Percentiles rank a stretch among this genome's conserved stretches.
phyloP scores from a whole-genome alignment of 176 grass and related monocot genomes.

The Poa pratensis region DNA sequence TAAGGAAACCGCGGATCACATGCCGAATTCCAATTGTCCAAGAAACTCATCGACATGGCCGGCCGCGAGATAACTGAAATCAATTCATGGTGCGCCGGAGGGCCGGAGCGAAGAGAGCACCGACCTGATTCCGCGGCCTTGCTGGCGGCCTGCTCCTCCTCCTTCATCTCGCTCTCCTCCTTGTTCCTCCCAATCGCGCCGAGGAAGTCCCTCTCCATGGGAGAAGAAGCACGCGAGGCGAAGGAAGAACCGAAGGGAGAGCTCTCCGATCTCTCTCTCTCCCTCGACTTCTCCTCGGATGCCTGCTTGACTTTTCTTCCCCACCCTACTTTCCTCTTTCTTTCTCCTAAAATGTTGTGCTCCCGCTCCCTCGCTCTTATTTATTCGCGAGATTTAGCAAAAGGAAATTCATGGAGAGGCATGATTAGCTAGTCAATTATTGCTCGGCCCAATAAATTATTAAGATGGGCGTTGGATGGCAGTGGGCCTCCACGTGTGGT shows the following conservation, averaged over 20 bases:
- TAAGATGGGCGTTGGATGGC: conserved; percentile 12
- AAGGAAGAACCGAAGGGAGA: neutral
- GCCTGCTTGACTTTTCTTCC: conserved; percentile 33
- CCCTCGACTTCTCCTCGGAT: neutral
- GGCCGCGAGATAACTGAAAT: neutral
- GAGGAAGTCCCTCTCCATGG: conserved; percentile 89
- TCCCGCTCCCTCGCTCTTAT: conserved; percentile 24
- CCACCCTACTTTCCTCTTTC: neutral
- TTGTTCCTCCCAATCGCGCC: conserved; percentile 53
- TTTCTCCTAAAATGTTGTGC: neutral
- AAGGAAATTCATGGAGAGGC: neutral
- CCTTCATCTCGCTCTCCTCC: conserved; percentile 15
- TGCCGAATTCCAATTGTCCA: conserved; percentile 10
- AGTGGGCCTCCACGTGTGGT: neutral
- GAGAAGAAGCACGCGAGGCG: neutral
- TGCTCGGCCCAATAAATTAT: neutral
- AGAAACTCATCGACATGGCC: neutral
- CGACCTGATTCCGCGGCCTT: conserved; percentile 37
- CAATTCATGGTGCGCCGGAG: neutral
- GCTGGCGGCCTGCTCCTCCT: neutral
- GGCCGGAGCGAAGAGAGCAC: conserved; percentile 1
- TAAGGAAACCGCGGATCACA: neutral
- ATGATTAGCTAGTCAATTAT: conserved; percentile 43
- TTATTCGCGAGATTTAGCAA: conserved; percentile 51
- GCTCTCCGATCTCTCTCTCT: neutral